Evolutionary conservation across 768 basidiomycete genomes (phyloP), one percentile per base, ranked within the genome.

Genomic region (Boletus sp.): DNA sequence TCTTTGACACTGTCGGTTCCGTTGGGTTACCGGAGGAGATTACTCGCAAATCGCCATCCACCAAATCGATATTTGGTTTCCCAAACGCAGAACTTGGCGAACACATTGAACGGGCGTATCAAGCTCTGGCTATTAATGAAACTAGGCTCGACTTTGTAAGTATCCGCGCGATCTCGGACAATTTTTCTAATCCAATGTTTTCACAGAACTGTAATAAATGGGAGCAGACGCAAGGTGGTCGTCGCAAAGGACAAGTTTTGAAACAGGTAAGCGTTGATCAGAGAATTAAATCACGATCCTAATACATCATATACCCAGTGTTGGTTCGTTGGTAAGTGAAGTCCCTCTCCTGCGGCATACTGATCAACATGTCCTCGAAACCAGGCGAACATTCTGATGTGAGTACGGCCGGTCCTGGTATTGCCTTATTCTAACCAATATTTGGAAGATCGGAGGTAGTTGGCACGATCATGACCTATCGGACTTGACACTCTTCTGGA

Each of bases 1-100:
- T 90, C 18, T 90, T 85, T 64, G 89, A 90, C 63, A 90, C 89
- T 6, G 89, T 90, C n/a, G 87, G 87, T 14, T 79, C 87, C 11
- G 67, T 88, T 30, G 87, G 87, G 10, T 70, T 90, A 15, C 89
- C 89, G 1, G 84, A 84, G 63, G 87, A 89, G 62, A 64, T 90
- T 15, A 77, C 78, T 3, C 69, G 77, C 44, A 70, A 73, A 17
- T 76, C 77, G 11, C 69, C 76, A 15, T 78, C 77, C 54, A 67
- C 77, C 14, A 76, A 71, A 52, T 78, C 76, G 5, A 71, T 88
- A 4, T 89, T 87, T 61, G 89, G 89, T 20, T 89, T 90, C 65
- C 78, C 77, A 11, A 84, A 89, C 63, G 76, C 73, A 11, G 57
- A 71, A 17, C 73, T 90, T 11, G 88, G 87, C 35, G 74, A 78